These are phyloP conservation scores for Colletotrichum limetticola DNA, from an alignment of 2,329 filamentous ascomycete genomes.

Conservation along the genomic window DNA sequence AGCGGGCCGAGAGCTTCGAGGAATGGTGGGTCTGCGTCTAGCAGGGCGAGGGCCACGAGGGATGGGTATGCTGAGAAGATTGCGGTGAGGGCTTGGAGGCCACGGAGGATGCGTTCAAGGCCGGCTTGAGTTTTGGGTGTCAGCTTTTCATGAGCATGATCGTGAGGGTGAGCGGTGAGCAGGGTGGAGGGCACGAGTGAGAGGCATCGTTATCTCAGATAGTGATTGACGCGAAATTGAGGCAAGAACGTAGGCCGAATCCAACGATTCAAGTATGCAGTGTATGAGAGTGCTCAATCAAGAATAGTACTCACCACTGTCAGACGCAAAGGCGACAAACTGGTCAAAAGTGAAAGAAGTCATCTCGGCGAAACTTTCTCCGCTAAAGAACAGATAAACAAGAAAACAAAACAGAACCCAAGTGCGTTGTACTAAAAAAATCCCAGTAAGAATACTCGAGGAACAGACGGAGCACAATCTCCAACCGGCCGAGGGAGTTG, in stretches of 20 bases:
- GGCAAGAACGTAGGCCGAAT: not conserved
- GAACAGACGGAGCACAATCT: not conserved
- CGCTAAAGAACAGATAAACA: not conserved
- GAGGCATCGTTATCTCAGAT: not conserved
- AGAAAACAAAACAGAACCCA: not conserved
- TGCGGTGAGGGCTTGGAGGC: slow-evolving; percentile 63
- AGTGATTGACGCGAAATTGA: not conserved
- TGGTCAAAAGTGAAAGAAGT: slow-evolving; percentile 43
- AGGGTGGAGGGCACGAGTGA: not conserved
- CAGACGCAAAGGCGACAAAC: slow-evolving; percentile 57
- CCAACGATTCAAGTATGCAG: not conserved
- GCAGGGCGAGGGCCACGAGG: slow-evolving; percentile 47
- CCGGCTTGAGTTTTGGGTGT: slow-evolving; percentile 55
- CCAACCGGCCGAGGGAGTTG: not conserved
- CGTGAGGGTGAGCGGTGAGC: not conserved
- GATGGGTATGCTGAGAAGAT: slow-evolving; percentile 58
- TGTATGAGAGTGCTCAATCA: not conserved
- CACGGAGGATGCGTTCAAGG: slow-evolving; percentile 69
- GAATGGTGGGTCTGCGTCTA: slow-evolving; percentile 28
- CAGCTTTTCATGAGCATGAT: not conserved
- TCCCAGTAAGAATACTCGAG: not conserved
- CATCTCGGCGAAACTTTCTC: not conserved
- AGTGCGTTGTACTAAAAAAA: not conserved
- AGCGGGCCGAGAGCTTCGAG: slow-evolving; percentile 47
- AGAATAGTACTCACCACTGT: slow-evolving; percentile 51